A percentile compares a stretch with the other conserved stretches of the same genome.
Conservation (phyloP, 2,329 filamentous ascomycete genomes). For the Hymenoscyphus repandus region DNA sequence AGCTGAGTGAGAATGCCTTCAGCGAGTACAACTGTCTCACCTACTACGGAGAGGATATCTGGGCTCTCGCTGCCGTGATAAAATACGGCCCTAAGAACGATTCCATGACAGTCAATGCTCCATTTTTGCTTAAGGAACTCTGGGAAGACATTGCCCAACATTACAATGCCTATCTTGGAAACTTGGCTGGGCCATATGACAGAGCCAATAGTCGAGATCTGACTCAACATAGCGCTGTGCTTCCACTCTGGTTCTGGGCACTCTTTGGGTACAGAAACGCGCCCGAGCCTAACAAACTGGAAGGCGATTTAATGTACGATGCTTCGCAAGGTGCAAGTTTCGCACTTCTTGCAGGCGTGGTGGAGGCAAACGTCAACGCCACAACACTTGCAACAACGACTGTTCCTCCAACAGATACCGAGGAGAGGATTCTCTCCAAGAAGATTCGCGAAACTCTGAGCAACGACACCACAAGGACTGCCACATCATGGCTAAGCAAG, state of each 20-base stretch:
- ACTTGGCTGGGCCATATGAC: constrained; percentile 60
- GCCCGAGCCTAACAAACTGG: constrained; percentile 34
- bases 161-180: constrained; percentile 54
- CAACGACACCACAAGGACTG: constrained; percentile 28
- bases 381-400: constrained; percentile 33
- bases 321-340: constrained; percentile 37
- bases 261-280: constrained; percentile 37
- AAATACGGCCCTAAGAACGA: constrained; percentile 52
- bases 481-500: constrained; percentile 38
- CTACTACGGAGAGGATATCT: constrained; percentile 54
- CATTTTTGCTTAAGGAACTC: constrained; percentile 44
- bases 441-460: constrained; percentile 34
- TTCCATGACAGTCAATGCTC: constrained; percentile 46
- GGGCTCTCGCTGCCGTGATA: constrained; percentile 39
- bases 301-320: constrained; percentile 39
- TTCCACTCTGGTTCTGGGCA: constrained; percentile 40
- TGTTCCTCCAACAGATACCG: constrained; percentile 28
- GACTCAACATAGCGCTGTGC: constrained; percentile 40
- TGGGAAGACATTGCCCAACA: constrained; percentile 48
- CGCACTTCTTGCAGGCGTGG: constrained; percentile 35
- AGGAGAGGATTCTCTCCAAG: constrained; percentile 33
- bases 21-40: constrained; percentile 51
- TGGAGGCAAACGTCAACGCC: constrained; percentile 14
- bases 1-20: constrained; percentile 44
- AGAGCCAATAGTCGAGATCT: constrained; percentile 58